Percentiles rank a stretch among this genome's conserved stretches.
These are phyloP conservation scores for Atkinsonella hypoxylon DNA, from an alignment of 2,329 filamentous ascomycete genomes.

Conservation along the genomic window DNA sequence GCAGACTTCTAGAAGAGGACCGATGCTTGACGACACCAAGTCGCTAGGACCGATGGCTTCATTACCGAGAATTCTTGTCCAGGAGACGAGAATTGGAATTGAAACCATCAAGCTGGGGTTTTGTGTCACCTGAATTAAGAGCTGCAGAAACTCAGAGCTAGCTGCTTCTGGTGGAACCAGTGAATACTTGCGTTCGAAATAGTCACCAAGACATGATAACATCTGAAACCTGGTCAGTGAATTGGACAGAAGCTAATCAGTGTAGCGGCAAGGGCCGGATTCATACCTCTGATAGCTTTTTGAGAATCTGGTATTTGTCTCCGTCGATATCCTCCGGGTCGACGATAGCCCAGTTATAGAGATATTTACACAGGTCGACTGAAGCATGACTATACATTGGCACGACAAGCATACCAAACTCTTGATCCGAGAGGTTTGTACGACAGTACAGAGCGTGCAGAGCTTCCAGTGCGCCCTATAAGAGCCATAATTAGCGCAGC, in stretches of 20 bases:
- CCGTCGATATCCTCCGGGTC: constrained; percentile 78
- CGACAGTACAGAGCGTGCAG: constrained; percentile 74
- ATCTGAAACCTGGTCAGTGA: constrained; percentile 38
- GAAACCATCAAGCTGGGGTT: constrained; percentile 85
- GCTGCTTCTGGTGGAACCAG: constrained; percentile 52
- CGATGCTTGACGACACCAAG: constrained; percentile 51
- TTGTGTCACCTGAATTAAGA: constrained; percentile 68
- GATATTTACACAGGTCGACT: constrained; percentile 56
- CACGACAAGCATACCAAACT: constrained; percentile 66
- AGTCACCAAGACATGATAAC: constrained; percentile 73
- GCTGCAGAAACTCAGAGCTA: constrained; percentile 62
- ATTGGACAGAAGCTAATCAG: background rate
- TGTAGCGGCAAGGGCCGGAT: background rate
- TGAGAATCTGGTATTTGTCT: constrained; percentile 81
- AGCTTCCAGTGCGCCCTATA: constrained; percentile 64
- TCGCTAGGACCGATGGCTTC: constrained; percentile 53
- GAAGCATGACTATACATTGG: constrained; percentile 67
- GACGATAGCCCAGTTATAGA: constrained; percentile 71
- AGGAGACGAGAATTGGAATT: constrained; percentile 82
- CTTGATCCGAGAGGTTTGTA: constrained; percentile 60
- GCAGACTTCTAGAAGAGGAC: constrained; percentile 68
- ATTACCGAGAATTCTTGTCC: constrained; percentile 71
- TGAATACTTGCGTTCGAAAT: constrained; percentile 65
- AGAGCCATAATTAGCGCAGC: constrained; percentile 9
- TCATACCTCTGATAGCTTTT: constrained; percentile 82